Evolutionary conservation across 208 protist genomes (phyloP), one percentile per base, ranked within the genome.

Genomic region (Crithidia brevicula): DNA sequence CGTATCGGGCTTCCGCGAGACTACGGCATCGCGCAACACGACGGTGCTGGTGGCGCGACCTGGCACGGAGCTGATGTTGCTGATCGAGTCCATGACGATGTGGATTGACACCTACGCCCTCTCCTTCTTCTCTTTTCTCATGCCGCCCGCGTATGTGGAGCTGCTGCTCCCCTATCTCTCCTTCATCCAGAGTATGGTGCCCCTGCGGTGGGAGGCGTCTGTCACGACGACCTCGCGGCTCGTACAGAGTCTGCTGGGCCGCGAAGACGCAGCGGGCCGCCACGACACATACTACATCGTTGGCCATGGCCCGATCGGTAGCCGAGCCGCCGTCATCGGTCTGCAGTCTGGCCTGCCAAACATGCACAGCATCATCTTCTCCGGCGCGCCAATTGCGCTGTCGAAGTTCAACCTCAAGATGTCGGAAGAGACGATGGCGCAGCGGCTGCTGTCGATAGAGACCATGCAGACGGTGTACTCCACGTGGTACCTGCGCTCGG

Each of bases 11-110:
- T 88, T 91, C 28, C 57, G 42, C 28, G 57, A 71, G 18, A 36
- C 54, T 9, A 57, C 42, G 18, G 18, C 50, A 2, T 53, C 31
- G 30, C 33, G 62, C 30, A 81, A 73, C 69, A 82, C 60, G 8
- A 84, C 72, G 47, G 61, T 93, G 38, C 16, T 93, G 27, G 53
- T 83, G 9, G 49, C 86, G 28, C 72, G 83, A 20, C 56, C 72
- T 15, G 67, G 73, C 23, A 50, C 8, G n/a, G 51, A 82, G 27
- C 7, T 85, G 20, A 64, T 80, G 45, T 25, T 70, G 18, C 18
- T 71, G 45, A 89, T 91, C 22, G 78, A 85, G 42, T 74, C 72
- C 16, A 81, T 83, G 67, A 78, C 66, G 2, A 83, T 85, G 74
- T 91, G 82, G 77, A 78, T 91, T 43, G 69, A 89, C 63, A 45